Percentiles rank a stretch among this genome's conserved stretches.
These are phyloP conservation scores for Xylaria nigripes DNA, from an alignment of 495 filamentous ascomycete genomes.

Conservation along the genomic window DNA sequence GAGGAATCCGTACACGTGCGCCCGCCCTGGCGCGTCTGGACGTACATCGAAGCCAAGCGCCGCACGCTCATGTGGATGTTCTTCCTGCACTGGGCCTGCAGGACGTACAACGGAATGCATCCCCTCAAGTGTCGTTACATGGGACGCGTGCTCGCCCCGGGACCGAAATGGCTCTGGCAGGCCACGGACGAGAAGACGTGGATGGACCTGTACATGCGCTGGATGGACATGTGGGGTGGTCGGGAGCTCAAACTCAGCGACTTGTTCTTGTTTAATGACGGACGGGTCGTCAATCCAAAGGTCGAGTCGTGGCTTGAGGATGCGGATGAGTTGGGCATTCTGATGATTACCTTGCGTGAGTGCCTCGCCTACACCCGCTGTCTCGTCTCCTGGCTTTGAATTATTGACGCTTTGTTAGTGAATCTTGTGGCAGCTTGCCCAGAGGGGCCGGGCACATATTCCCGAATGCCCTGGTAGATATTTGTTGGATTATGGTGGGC, in stretches of 20 bases:
- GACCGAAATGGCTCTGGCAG: constrained; percentile 36
- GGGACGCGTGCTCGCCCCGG: constrained; percentile 30
- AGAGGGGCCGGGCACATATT: too few relatives aligned
- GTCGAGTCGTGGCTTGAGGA: constrained; percentile 34
- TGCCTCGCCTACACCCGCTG: background rate
- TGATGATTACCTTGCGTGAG: constrained; percentile 31
- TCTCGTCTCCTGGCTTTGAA: background rate
- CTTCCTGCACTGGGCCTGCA: constrained; percentile 36
- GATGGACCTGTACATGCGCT: constrained; percentile 28
- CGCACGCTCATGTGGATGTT: constrained; percentile 27
- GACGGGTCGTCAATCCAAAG: constrained; percentile 17
- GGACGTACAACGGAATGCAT: constrained; percentile 25
- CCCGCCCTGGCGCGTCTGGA: constrained; percentile 31
- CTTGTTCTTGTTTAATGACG: constrained; percentile 25
- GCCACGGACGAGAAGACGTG: constrained; percentile 29
- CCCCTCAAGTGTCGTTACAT: constrained; percentile 33
- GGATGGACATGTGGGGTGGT: constrained; percentile 33
- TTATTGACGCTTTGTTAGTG: constrained; percentile 3
- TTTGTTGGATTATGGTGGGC: too few relatives aligned
- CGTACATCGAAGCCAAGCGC: constrained; percentile 33
- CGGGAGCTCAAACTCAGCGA: constrained; percentile 29
- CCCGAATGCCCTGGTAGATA: too few relatives aligned
- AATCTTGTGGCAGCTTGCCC: too few relatives aligned
- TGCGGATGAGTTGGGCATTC: constrained; percentile 33
- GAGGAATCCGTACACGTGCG: constrained; percentile 22